Percentiles rank a stretch among this genome's conserved stretches.
Conservation (phyloP, 75 land plant species). For the Selaginella tamariscina region DNA sequence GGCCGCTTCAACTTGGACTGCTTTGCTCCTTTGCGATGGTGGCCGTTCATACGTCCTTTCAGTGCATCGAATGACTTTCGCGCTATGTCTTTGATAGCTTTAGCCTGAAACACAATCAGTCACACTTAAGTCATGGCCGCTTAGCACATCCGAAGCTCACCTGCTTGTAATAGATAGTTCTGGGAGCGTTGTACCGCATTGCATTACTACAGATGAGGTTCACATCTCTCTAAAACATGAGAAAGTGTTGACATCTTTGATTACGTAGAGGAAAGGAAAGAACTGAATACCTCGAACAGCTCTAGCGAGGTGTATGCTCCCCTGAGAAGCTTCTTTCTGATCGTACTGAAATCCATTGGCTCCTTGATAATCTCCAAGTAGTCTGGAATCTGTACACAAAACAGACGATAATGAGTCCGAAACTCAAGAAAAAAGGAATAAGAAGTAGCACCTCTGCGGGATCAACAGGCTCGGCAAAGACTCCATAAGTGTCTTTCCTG, state of each 20-base stretch:
- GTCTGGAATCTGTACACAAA: constrained; percentile 61
- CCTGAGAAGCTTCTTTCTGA: constrained; percentile 56
- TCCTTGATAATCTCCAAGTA: constrained; percentile 79
- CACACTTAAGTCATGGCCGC: neutral
- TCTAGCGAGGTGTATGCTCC: constrained; percentile 46
- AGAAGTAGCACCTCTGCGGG: constrained; percentile 45
- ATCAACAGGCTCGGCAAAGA: constrained; percentile 80
- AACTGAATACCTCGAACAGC: constrained; percentile 73
- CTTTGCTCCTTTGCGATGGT: neutral
- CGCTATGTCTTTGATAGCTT: constrained; percentile 72
- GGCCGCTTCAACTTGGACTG: neutral
- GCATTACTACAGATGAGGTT: constrained; percentile 79
- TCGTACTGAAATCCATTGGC: constrained; percentile 88
- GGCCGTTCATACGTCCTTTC: neutral
- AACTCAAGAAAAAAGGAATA: neutral
- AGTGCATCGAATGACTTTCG: constrained; percentile 42
- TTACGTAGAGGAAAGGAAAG: neutral
- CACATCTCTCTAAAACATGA: constrained; percentile 67
- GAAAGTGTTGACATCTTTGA: too few relatives aligned
- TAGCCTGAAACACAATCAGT: constrained; percentile 35
- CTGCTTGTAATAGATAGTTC: constrained; percentile 80
- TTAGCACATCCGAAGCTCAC: constrained; percentile 19
- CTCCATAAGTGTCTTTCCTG: constrained; percentile 87
- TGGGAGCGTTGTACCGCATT: constrained; percentile 83
- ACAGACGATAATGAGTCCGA: constrained; percentile 8